These are phyloP conservation scores for Aspergillus egyptiacus DNA, from an alignment of 495 filamentous ascomycete genomes.

Conservation along the genomic window DNA sequence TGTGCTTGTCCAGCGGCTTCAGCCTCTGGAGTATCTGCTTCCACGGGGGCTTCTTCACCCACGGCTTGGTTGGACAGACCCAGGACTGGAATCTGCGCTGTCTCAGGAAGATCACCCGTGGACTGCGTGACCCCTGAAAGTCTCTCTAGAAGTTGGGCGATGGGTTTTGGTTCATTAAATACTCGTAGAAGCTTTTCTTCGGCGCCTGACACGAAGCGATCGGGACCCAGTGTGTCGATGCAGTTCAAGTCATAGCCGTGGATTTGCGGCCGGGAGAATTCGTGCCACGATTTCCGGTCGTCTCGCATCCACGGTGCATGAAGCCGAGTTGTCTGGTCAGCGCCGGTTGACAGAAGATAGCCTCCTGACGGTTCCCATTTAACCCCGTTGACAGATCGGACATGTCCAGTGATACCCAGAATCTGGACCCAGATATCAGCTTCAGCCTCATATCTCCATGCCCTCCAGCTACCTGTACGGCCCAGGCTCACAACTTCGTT, in stretches of 20 bases:
- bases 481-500: conserved; percentile 70
- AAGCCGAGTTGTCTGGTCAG: conserved; percentile 92
- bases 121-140: conserved; percentile 56
- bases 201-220: conserved; percentile 86
- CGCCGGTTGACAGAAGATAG: conserved; percentile 81
- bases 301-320: conserved; percentile 74
- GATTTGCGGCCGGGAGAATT: conserved; percentile 92
- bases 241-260: conserved; percentile 99
- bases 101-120: conserved; percentile 60
- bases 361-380: conserved; percentile 78
- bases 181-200: conserved; percentile 96
- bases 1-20: conserved; percentile 23
- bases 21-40: conserved; percentile 42
- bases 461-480: conserved; percentile 87
- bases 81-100: conserved; percentile 88
- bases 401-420: conserved; percentile 79
- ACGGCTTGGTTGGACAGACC: conserved; percentile 95
- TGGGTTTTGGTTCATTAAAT: conserved; percentile 82
- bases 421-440: conserved; percentile 67
- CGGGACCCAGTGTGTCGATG: conserved; percentile 62
- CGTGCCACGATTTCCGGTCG: conserved; percentile 68
- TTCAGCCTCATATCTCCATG: conserved; percentile 57
- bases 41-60: conserved; percentile 46
- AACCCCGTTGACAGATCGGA: conserved; percentile 67
- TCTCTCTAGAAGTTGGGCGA: conserved; percentile 64